Evolutionary conservation across 306 rosid genomes (phyloP), one percentile per base, ranked within the genome.

Genomic region (Vicia sativa): DNA sequence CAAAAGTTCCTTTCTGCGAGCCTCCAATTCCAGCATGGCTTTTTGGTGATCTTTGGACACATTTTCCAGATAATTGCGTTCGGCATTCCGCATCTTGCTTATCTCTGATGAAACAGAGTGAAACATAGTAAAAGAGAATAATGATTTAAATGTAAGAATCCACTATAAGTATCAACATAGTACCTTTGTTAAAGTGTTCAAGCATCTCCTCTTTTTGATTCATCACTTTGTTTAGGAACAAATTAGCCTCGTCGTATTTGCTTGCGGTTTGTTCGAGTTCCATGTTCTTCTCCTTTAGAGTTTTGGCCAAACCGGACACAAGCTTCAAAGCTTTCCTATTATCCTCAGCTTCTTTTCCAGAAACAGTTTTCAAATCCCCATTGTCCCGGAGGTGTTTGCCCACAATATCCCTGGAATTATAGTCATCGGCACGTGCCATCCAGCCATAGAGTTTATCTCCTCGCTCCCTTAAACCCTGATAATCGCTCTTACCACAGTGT

Each of bases 361-460:
- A 74, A 62, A 83, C 74, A 68, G 82, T 74, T 77, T 77, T 75
- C 70, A 83, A 67, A 71, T 83, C 87, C 37, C 80, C 72, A 14
- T 7, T 64, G 35, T 2, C 72, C 1, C 68, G 65, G 11, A 83
- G 82, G 35, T 71, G 16, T n/a, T 52, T 62, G 26, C 87, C 87
- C 34, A 83, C 15, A 13, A 52, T 1, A 43, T 61, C 11, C 28
- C 23, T 56, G 0, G 6, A 18, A 14, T 77, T 1, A 50, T 74
- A 83, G 61, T 83, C 87, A 12, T 77, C 72, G 3, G 60, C 73
- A 0, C 76, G 73, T 4, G 87, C 85, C 65, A 80, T 67, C 97
- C 96, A 92, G 35, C 97, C 98, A 58, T 66, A 89, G 16, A 86
- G 55, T 15, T 43, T 76, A 34, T 75, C 78, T 52, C 87, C 87